Base-by-base conservation (phyloP, 805 yeast genomes). In the Suhomyces faveliae region DNA sequence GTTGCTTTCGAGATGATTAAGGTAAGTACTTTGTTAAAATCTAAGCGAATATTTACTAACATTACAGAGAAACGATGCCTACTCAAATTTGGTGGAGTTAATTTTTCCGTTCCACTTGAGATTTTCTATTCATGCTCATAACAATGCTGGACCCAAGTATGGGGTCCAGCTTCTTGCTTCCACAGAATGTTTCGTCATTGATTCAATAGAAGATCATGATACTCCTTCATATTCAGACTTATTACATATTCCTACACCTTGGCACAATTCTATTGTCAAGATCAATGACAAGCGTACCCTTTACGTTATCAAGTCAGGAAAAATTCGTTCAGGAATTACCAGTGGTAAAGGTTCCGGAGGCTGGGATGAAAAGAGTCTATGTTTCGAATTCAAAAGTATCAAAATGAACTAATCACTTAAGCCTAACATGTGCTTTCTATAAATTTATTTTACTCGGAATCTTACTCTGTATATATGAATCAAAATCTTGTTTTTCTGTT, bases 1-100 rank as follows among this genome's bases (percentile, higher is more conserved):
- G 78, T 81, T 40, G 83, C 85, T 1, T 81, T 80, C 60, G 84
- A 81, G 57, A 81, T 81, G 85, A 81, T 81, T 50, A 79, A 75
- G 58, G 55, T 48, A 35, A 11, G 54, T 52, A 20, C 11, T 30
- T 39, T 19, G 8, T 12, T 15, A 10, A 8, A 9, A 4, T 23
- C 4, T 15, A 4, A 33, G 8, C 5, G n/a, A 15, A 4, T n/a
- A 10, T 4, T 13, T 47, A 47, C 50, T 47, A 47, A 47, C 48
- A 37, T 15, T 35, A 12, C 45, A 61, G 52, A 66, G 85, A 53
- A 81, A 81, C 57, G 86, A 81, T 56, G 85, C 86, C 1, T 81
- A 81, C 58, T 81, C 85, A 7, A 81, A 81, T 58, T 66, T 81
- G 54, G 84, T 81, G 30, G 86, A 81, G 51, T 61, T 81, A 48